Base-by-base conservation (phyloP, 2,329 filamentous ascomycete species). In the Paracoccidioides brasiliensis region DNA sequence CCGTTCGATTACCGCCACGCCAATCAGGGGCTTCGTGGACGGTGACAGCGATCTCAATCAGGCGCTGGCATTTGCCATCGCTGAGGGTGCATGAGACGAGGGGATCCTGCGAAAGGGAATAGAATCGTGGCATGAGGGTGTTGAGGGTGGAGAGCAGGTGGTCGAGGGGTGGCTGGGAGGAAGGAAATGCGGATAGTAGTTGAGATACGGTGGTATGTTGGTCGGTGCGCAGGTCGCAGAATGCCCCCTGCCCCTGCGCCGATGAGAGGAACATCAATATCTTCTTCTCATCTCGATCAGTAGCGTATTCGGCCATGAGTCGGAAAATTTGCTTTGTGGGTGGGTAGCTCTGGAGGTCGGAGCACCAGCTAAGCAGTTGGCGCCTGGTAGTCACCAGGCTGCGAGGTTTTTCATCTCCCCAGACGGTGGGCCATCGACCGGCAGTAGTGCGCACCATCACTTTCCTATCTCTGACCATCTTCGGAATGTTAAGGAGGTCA, bases 41-140 rank as follows among this genome's bases (percentile, higher is more conserved):
- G 6, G 90, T 94, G 56, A 98, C 93, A n/a, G 93, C 93, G 65
- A 97, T 87, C 74, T 97, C 93, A 64, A 98, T 84, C 57, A 97
- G 75, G 35, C 90, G 86, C 60, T 87, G 86, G 62, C 81, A 80
- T 60, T 85, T 81, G 42, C 82, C 80, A 60, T 86, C 85, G 59
- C 82, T 80, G 28, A 83, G 79, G 59, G 80, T 80, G 58, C 80
- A 86, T 2, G 82, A 85, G 62, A 94, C 83, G 60, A 93, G 88
- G 0, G 93, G 93, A 66, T 98, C 93, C 69, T 95, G 96, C 54
- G 90, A 96, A 12, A 98, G 82, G 3, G 91, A 97, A 75, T 98
- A 98, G 76, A 98, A 98, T 58, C 93, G 87, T 2, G 93, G 93
- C 91, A 97, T 97, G 53, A 97, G 79, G 51, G 88, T 86, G 64